These are phyloP conservation scores for Rutstroemia sp. DNA, from an alignment of 2,329 filamentous ascomycete genomes.

Conservation along the genomic window DNA sequence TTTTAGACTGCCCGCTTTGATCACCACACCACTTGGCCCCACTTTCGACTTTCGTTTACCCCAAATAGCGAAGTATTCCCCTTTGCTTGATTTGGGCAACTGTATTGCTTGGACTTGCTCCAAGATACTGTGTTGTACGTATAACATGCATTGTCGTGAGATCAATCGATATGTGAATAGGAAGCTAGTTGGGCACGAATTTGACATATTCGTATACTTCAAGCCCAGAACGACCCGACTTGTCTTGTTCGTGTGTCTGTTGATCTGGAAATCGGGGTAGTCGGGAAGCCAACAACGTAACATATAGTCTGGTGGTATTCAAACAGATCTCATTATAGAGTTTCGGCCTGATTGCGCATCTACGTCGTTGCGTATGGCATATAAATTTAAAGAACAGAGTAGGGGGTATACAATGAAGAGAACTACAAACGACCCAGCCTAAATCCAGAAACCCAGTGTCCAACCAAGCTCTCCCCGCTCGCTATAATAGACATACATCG, in stretches of 20 bases:
- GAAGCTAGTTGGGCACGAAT: neutral
- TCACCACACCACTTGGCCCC: neutral
- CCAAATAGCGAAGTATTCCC: conserved; percentile 7
- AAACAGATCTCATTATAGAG: neutral
- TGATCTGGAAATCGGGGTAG: too few relatives aligned
- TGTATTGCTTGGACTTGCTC: neutral
- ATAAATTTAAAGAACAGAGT: conserved; percentile 4
- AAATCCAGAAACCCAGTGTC: neutral
- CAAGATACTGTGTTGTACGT: too few relatives aligned
- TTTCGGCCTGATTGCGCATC: neutral
- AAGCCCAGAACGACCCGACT: neutral
- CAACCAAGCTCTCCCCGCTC: neutral
- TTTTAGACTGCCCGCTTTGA: neutral
- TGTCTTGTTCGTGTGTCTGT: too few relatives aligned
- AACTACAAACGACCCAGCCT: neutral
- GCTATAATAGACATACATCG: neutral
- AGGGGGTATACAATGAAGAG: conserved; percentile 8
- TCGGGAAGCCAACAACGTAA: too few relatives aligned
- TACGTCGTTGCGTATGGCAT: neutral
- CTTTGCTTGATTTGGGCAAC: neutral
- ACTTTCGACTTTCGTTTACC: neutral
- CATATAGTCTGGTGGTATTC: neutral
- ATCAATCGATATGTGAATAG: neutral
- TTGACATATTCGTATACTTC: neutral
- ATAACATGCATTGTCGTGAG: neutral